phyloP scores from a whole-genome alignment of 1,139 yeast genomes.

The Scheffersomyces titani region DNA sequence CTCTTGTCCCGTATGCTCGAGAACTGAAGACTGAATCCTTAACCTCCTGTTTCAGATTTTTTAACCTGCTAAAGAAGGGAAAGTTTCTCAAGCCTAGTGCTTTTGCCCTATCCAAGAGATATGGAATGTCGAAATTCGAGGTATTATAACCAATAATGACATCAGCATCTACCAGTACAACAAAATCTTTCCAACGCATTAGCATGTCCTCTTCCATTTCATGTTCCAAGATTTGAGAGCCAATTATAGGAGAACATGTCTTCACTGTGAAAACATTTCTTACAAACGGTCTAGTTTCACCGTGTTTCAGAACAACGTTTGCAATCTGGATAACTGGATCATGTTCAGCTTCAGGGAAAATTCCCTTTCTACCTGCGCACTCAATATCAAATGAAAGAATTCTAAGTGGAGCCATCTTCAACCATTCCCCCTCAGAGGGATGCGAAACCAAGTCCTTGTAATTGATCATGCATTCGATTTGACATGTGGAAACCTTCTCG shows the following conservation, averaged over 20 bases:
- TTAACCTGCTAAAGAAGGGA: constrained; percentile 85
- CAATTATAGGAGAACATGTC: constrained; percentile 90
- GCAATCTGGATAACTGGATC: constrained; percentile 98
- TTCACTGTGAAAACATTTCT: constrained; percentile 93
- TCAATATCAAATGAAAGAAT: constrained; percentile 95
- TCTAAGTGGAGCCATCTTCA: constrained; percentile 90
- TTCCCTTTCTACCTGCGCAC: constrained; percentile 97
- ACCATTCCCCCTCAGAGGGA: constrained; percentile 91
- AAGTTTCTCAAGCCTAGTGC: constrained; percentile 68
- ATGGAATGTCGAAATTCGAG: constrained; percentile 93
- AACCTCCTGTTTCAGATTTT: constrained; percentile 67
- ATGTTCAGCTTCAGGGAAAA: constrained; percentile 91
- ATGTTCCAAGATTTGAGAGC: constrained; percentile 83
- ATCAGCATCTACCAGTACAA: constrained; percentile 87
- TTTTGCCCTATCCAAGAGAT: constrained; percentile 81
- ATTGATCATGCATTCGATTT: constrained; percentile 74
- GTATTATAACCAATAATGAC: constrained; percentile 96
- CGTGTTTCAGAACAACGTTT: constrained; percentile 83
- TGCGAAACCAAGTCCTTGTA: constrained; percentile 74
- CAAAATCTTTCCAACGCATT: constrained; percentile 80
- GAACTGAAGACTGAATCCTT: constrained; percentile 87
- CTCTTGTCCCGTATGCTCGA: constrained; percentile 95
- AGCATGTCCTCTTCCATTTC: constrained; percentile 81
- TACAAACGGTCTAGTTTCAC: constrained; percentile 81
- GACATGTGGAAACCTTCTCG: constrained; percentile 69